Base-by-base conservation (phyloP, 768 basidiomycete genomes). In the Flagelloscypha sp. region DNA sequence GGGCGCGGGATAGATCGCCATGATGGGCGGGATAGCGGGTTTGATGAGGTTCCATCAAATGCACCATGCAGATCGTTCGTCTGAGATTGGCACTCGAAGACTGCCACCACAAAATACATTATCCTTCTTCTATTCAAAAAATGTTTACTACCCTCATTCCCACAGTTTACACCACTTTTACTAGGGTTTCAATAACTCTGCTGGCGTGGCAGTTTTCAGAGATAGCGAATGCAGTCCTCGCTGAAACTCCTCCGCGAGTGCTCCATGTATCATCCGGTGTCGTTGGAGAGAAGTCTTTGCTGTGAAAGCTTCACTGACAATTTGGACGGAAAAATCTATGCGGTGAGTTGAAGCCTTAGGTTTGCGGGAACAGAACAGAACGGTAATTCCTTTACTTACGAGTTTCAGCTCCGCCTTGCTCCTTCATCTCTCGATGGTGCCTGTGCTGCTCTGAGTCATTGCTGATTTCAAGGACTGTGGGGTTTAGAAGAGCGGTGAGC, bases 371-470 rank as follows among this genome's bases (percentile, higher is more conserved):
- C 16, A 34, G 23, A 29, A 36, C 27, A 17, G 27, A 29, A 11
- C 35, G 9, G 35, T 41, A 24, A 24, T 36, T 24, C n/a, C 32
- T 30, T 29, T 30, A 72, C 82, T 48, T 68, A 90, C 87, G 87
- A 31, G 88, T 72, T 53, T 76, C 73, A 34, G 74, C 84, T 68
- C 89, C 87, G 39, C 77, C 79, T 55, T 74, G 66, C 28, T 67
- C 77, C 53, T 72, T 71, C 87, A 90, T 90, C 30, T 87, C 67
- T 37, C 71, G 70, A 60, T 90, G 87, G 62, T 89, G 82, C 50
- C 82, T 73, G 58, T 90, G 87, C 61, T 84, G 69, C 73, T 76
- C 79, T 35, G 87, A 89, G 49, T 90, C 82, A 58, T 90, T 90
- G 23, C 68, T 68, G 52, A 90, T 79, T 36, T 52, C 65, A 50